Evolutionary conservation across 148 eudicot genomes (phyloP), one percentile per base, ranked within the genome.

Genomic region (Diospyros lotus): DNA sequence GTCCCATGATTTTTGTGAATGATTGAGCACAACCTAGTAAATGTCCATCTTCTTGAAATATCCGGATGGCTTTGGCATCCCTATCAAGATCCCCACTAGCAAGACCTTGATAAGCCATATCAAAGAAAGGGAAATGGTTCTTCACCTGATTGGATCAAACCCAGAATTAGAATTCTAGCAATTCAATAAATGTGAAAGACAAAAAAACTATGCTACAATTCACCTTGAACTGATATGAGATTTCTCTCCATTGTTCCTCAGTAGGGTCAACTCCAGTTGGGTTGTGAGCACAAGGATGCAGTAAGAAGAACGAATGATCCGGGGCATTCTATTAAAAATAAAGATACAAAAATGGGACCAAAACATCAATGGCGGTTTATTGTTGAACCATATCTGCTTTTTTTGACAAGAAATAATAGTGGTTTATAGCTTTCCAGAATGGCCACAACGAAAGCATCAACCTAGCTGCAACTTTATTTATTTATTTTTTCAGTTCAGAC

Each of bases 191-290:
- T 15, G 5, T 15, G 12, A 46, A 45, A n/a, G 10, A n/a, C n/a
- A 15, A 17, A 9, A 13, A 6, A 64, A n/a, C 12, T 66, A 3
- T n/a, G 10, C 41, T 54, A 46, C 2, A 42, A 2, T 46, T 44
- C 12, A 66, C 70, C 70, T 66, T 66, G 54, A 45, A 66, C 17
- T 66, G 52, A 17, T 45, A 14, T 41, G 70, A 66, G 1, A 66
- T 66, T 66, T 86, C 78, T 64, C 82, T 85, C 89, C 89, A 86
- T 52, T 86, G 87, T 66, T 81, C 89, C 18, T 75, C 75, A 62
- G 89, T 86, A 42, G 89, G 89, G 76, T 86, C 89, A 55, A 86
- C 87, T 62, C 89, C 89, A 55, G 89, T 86, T 44, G 89, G 89
- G 75, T 86, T 86, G 78, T 86, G 89, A 66, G 89, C 89, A 79